Conservation (phyloP, 345 rosid genomes). For the Acer campestre region DNA sequence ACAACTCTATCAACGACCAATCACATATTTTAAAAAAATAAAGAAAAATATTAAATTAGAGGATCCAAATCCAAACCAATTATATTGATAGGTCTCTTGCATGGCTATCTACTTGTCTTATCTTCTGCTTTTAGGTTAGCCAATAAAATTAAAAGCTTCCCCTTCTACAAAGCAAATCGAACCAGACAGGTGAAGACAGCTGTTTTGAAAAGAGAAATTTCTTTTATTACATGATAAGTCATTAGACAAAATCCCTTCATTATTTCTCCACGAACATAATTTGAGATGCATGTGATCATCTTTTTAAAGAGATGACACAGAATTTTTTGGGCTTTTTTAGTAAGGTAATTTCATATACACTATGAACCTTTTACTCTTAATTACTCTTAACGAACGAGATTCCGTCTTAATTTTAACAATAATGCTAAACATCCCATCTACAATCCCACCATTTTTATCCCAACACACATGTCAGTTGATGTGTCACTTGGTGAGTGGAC, state of each 20-base stretch:
- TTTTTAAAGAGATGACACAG: neutral
- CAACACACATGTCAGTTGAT: too few species aligned
- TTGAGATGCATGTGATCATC: neutral
- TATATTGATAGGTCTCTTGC: neutral
- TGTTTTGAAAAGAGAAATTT: neutral
- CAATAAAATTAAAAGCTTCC: slow-evolving; percentile 10
- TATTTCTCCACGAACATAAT: neutral
- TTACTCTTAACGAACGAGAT: too few species aligned
- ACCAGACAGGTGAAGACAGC: neutral
- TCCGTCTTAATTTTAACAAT: too few species aligned
- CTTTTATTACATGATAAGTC: neutral
- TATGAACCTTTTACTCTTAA: too few species aligned
- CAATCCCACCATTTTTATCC: too few species aligned
- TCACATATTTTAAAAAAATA: too few species aligned
- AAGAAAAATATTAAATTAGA: too few species aligned
- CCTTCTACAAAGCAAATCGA: neutral
- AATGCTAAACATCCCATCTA: too few species aligned
- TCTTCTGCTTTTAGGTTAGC: slow-evolving; percentile 14
- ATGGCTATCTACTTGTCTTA: neutral
- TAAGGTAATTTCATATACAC: neutral
- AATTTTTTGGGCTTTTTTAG: neutral
- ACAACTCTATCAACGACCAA: too few species aligned
- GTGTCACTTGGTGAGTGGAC: too few species aligned
- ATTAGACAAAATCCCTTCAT: slow-evolving; percentile 2
- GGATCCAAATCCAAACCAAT: too few species aligned